Conservation (phyloP, 768 basidiomycete species). For the Lactifluus subvellereus region DNA sequence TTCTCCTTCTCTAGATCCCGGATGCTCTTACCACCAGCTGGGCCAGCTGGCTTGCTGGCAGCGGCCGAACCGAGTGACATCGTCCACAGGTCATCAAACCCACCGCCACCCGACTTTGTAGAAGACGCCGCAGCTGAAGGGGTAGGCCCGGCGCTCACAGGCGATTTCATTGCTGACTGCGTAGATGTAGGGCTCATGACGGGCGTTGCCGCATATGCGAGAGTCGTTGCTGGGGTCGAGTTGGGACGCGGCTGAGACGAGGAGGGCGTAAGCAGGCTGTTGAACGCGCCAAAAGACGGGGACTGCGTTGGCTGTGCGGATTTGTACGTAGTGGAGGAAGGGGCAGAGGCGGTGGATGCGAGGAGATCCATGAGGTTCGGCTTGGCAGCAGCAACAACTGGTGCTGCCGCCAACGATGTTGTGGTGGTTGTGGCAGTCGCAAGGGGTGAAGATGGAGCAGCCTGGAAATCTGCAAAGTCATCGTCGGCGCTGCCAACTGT, state of each 20-base stretch:
- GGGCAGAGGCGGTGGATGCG: not conserved
- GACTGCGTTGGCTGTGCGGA: slow-evolving; percentile 8
- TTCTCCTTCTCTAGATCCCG: slow-evolving; percentile 89
- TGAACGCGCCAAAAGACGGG: slow-evolving; percentile 5
- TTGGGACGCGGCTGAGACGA: slow-evolving; percentile 18
- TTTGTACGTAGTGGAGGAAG: not conserved
- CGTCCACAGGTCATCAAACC: slow-evolving; percentile 88
- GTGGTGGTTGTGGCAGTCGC: slow-evolving; percentile 43
- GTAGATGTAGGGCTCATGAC: slow-evolving; percentile 28
- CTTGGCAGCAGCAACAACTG: not conserved
- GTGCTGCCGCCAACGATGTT: slow-evolving; percentile 24
- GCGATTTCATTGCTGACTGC: slow-evolving; percentile 24
- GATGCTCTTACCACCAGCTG: slow-evolving; percentile 55
- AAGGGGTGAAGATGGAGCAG: slow-evolving; percentile 52
- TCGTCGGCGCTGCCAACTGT: slow-evolving; percentile 46
- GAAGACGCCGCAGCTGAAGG: slow-evolving; percentile 29
- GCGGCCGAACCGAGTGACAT: slow-evolving; percentile 56
- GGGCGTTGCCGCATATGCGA: not conserved
- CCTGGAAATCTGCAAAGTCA: slow-evolving; percentile 84
- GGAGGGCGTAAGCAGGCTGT: slow-evolving; percentile 4
- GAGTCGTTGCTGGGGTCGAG: slow-evolving; percentile 12
- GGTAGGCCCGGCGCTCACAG: slow-evolving; percentile 8
- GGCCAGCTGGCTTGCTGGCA: slow-evolving; percentile 34
- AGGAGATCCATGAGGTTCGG: slow-evolving; percentile 16
- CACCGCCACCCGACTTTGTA: slow-evolving; percentile 39